Base-by-base conservation (phyloP, 345 rosid species). In the Arabis alpina region DNA sequence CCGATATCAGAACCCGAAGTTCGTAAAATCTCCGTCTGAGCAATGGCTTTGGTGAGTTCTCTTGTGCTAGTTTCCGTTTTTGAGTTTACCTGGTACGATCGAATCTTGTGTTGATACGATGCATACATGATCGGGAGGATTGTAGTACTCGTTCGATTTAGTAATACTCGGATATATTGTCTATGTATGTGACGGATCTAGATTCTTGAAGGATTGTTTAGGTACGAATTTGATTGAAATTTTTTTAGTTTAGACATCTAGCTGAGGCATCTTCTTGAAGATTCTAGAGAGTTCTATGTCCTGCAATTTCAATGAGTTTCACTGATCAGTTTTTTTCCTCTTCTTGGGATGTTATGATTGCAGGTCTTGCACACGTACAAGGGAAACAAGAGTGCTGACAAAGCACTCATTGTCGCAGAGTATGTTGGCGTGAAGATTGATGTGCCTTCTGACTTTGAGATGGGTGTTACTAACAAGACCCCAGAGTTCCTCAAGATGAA, bases 401-500 rank as follows among this genome's bases (percentile, higher is more conserved):
- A 93, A 78, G 34, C 88, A 44, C 92, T 88, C 42, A 88, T 93
- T 75, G 86, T 73, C 2, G 98, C 97, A 2, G 98, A 93, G 79
- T 93, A 87, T 74, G 55, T 78, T 14, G 97, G 96, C 23, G 90
- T 88, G 72, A 37, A 88, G 63, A 88, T 93, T 64, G 72, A 77
- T 53, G 27, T 93, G 50, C 80, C 56, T 1, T 80, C 84, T 47
- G 78, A 84, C n/a, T 90, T 91, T 65, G 73, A 86, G 87, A 82
- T 88, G 93, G 91, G 92, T 39, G 97, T 87, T 41, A 66, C 94
- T 0, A 93, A 90, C 79, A 93, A 88, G 76, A 80, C 89, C 47
- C 91, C 96, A 0, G 94, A 85, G 68, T 93, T 88, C 66, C 77
- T 91, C 45, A 88, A 85, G 83, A 83, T 87, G 98, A 93, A 88